Percentiles rank a stretch among this genome's conserved stretches.
Conservation (phyloP, 345 rosid genomes). For the Gossypium turneri region DNA sequence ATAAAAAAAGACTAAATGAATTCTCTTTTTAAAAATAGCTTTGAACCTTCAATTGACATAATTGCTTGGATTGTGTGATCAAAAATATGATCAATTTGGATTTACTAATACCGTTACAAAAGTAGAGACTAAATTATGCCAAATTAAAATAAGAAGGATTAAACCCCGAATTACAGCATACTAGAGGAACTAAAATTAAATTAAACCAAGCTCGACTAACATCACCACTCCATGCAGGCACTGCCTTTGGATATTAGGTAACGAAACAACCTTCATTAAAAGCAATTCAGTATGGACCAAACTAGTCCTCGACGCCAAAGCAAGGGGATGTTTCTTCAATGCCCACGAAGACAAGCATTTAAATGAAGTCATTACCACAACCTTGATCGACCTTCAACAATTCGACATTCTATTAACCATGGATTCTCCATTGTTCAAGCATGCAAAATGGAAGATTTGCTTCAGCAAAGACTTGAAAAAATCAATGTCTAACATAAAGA, state of each 20-base stretch:
- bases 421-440: conserved; percentile 22
- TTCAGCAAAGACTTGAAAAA: conserved; percentile 27
- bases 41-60: too few relatives aligned
- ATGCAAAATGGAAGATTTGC: conserved; percentile 35
- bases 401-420: conserved; percentile 18
- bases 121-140: too few relatives aligned
- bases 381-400: conserved; percentile 26
- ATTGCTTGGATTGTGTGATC: too few relatives aligned
- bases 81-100: too few relatives aligned
- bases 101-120: too few relatives aligned
- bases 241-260: conserved; percentile 51
- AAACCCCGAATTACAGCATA: too few relatives aligned
- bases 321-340: conserved; percentile 28
- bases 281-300: conserved; percentile 35
- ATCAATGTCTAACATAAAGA: conserved; percentile 18
- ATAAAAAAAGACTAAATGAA: too few relatives aligned
- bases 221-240: conserved; percentile 16
- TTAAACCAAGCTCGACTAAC: not conserved
- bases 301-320: conserved; percentile 33
- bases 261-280: conserved; percentile 29
- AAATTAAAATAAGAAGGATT: too few relatives aligned
- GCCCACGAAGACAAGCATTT: conserved; percentile 34
- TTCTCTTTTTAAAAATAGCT: too few relatives aligned
- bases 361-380: conserved; percentile 21
- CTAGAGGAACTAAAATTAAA: not conserved